Conservation (phyloP, 2,329 filamentous ascomycete species). For the Paraconiothyrium sp. region DNA sequence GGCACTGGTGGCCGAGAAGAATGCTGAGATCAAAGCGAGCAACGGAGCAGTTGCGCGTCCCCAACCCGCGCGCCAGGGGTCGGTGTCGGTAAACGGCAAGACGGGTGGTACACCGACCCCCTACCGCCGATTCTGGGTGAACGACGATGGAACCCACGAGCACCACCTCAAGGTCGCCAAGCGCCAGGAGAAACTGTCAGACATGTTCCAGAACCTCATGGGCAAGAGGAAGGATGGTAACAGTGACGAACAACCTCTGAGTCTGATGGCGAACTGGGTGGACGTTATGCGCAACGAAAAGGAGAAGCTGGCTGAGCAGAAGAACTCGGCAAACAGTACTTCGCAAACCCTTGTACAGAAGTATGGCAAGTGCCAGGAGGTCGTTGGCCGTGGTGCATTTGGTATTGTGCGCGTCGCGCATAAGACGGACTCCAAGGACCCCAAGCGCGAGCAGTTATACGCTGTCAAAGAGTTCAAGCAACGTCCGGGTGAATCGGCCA, state of each 20-base stretch:
- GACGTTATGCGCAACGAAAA: constrained; percentile 91
- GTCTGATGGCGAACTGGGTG: constrained; percentile 94
- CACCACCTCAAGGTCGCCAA: constrained; percentile 90
- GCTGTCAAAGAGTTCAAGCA: constrained; percentile 98
- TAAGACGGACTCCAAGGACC: constrained; percentile 85
- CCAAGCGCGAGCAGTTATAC: constrained; percentile 84
- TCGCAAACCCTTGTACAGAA: constrained; percentile 89
- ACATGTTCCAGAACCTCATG: constrained; percentile 88
- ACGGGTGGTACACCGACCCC: constrained; percentile 36
- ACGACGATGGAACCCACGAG: constrained; percentile 77
- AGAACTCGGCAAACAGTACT: constrained; percentile 78
- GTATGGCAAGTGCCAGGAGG: constrained; percentile 97
- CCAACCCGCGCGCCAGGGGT: constrained; percentile 41
- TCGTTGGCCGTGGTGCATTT: constrained; percentile 95
- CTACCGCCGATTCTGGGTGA: constrained; percentile 64
- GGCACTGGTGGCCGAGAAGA: constrained; percentile 34
- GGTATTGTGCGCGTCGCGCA: constrained; percentile 97
- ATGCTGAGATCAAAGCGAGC: constrained; percentile 30
- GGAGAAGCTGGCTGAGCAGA: constrained; percentile 77
- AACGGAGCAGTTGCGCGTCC: constrained; percentile 42
- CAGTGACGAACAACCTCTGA: constrained; percentile 80
- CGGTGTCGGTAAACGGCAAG: constrained; percentile 41
- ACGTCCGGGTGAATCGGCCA: constrained; percentile 90
- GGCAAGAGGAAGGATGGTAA: constrained; percentile 81
- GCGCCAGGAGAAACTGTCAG: constrained; percentile 92